phyloP scores from a whole-genome alignment of 495 filamentous ascomycete species.

The Penicillium turbatum region DNA sequence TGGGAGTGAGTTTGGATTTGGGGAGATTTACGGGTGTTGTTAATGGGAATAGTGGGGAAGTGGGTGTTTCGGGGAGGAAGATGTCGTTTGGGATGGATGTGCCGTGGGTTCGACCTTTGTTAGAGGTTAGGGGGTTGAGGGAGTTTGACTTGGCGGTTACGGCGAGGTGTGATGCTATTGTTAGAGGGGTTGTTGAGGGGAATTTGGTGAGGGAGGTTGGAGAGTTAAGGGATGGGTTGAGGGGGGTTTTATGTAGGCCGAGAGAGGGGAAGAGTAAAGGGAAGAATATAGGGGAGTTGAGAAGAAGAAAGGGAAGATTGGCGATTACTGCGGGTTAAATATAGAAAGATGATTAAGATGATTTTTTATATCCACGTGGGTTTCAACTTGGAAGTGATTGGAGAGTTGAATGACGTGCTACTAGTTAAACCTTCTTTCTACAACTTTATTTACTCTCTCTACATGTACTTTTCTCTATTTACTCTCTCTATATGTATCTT shows the following conservation, averaged over 20 bases:
- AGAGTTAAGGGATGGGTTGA: slow-evolving; percentile 28
- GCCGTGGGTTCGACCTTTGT: slow-evolving; percentile 33
- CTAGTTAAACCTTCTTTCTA: no score
- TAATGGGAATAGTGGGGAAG: slow-evolving; percentile 3
- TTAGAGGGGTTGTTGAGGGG: slow-evolving; percentile 28
- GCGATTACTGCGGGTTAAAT: slow-evolving; percentile 25
- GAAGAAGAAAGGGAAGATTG: slow-evolving; percentile 5
- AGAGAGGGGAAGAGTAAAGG: slow-evolving; percentile 7
- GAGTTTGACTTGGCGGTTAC: slow-evolving; percentile 40
- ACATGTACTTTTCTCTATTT: no score
- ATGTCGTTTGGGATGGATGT: slow-evolving; percentile 27
- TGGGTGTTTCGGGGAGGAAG: slow-evolving; percentile 20
- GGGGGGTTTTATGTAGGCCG: slow-evolving; percentile 24
- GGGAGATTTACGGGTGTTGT: slow-evolving; percentile 28
- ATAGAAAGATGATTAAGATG: no score
- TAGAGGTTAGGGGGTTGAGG: slow-evolving; percentile 30
- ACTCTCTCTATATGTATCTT: no score
- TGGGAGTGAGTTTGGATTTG: slow-evolving; percentile 34
- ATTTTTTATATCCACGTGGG: no score
- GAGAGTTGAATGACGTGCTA: no score
- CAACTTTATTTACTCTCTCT: no score
- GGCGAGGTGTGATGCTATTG: slow-evolving; percentile 32
- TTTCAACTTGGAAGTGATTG: no score
- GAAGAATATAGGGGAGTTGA: slow-evolving; percentile 7
- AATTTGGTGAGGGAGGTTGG: slow-evolving; percentile 29